phyloP scores from a whole-genome alignment of 1,284 basidiomycete species.

The Anthracocystis walkeri region DNA sequence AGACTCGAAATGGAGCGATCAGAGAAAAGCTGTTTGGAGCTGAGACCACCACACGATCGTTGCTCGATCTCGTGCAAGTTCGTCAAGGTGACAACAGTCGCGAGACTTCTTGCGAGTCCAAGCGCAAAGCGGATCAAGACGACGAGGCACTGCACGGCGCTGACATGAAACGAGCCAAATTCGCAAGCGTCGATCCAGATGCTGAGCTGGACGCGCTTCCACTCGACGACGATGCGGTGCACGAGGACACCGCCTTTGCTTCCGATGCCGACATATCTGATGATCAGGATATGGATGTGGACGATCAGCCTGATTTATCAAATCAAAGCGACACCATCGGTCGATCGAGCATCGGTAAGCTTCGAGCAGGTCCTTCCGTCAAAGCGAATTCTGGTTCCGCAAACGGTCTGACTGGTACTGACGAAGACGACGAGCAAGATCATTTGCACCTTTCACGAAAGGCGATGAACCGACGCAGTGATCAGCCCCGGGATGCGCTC shows the following conservation, averaged over 20 bases:
- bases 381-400: not conserved
- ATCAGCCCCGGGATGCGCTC: not conserved
- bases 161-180: constrained; percentile 9
- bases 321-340: not conserved
- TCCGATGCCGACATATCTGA: not conserved
- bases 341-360: constrained; percentile 13
- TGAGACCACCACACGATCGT: constrained; percentile 24
- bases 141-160: not conserved
- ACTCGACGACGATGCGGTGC: too few species aligned
- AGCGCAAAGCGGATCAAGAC: constrained; percentile 24
- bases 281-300: constrained; percentile 23
- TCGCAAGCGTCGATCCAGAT: too few species aligned
- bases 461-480: not conserved
- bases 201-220: not conserved
- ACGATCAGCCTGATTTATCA: not conserved
- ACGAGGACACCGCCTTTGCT: not conserved
- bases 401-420: not conserved
- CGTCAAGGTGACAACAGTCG: not conserved
- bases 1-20: not conserved
- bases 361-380: constrained; percentile 12
- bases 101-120: constrained; percentile 6
- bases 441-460: constrained; percentile 1
- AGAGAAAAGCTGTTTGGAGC: constrained; percentile 24
- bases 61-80: constrained; percentile 30
- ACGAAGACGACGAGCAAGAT: not conserved